Evolutionary conservation across 1,139 yeast genomes (phyloP).

Genomic region (Suhomyces chickasaworum): DNA sequence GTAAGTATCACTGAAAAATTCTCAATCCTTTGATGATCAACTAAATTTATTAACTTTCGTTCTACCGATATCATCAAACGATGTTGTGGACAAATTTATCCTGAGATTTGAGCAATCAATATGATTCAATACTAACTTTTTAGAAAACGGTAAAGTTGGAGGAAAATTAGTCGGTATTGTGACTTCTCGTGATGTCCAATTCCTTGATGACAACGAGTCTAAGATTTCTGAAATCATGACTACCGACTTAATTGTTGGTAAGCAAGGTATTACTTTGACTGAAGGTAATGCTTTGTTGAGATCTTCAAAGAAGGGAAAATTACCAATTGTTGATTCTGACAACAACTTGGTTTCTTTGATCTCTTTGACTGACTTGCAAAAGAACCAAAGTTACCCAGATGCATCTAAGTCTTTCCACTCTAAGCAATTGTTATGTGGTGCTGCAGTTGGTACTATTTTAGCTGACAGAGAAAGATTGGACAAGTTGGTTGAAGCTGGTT

Average conservation of each 20-base stretch:
- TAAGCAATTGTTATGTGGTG: constrained; percentile 97
- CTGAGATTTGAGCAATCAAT: constrained; percentile 6
- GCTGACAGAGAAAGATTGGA: constrained; percentile 84
- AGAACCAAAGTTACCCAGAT: constrained; percentile 89
- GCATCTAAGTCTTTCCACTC: constrained; percentile 93
- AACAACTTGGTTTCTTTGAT: constrained; percentile 84
- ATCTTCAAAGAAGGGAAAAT: constrained; percentile 94
- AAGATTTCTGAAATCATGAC: constrained; percentile 85
- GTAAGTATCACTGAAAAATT: constrained; percentile 58
- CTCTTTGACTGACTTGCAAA: constrained; percentile 95
- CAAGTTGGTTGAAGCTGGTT: constrained; percentile 91
- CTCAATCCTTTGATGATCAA: constrained; percentile 59
- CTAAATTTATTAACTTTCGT: constrained; percentile 86
- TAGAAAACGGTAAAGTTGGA: constrained; percentile 83
- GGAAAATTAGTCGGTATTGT: constrained; percentile 93
- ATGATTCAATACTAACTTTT: constrained; percentile 28
- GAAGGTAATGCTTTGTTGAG: constrained; percentile 92
- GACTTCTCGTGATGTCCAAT: constrained; percentile 96
- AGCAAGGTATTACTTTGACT: constrained; percentile 73
- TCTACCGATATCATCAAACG: constrained; percentile 99
- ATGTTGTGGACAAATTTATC: constrained; percentile 79
- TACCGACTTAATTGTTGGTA: constrained; percentile 79
- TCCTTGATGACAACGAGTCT: constrained; percentile 72
- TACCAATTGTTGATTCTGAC: constrained; percentile 81
- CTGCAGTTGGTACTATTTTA: constrained; percentile 93